Evolutionary conservation across 2,329 filamentous ascomycete species (phyloP).

Genomic region (Ophiocordyceps camponoti-saundersi): DNA sequence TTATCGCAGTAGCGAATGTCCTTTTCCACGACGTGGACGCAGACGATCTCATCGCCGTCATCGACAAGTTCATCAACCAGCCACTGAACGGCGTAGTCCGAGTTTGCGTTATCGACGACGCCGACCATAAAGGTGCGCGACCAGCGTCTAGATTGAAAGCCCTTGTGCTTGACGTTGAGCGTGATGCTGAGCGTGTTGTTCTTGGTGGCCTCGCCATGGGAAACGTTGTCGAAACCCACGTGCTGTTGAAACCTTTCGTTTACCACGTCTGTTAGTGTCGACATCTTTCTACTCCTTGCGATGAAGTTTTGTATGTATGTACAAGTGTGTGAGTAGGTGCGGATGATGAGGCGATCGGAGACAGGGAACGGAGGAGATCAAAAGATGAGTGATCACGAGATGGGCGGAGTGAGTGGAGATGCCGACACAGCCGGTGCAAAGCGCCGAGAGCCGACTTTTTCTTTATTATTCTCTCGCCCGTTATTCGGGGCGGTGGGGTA

Average conservation of each 20-base stretch:
- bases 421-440: background rate
- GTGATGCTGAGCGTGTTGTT: conserved; percentile 55
- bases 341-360: conserved; percentile 1
- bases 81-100: conserved; percentile 85
- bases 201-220: conserved; percentile 39
- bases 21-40: conserved; percentile 74
- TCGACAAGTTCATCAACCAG: conserved; percentile 82
- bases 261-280: conserved; percentile 23
- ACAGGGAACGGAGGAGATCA: conserved; percentile 1
- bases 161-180: conserved; percentile 69
- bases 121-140: conserved; percentile 84
- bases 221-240: conserved; percentile 44
- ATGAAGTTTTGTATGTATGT: background rate
- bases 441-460: background rate
- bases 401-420: background rate
- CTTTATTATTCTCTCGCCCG: background rate
- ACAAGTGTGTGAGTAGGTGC: background rate
- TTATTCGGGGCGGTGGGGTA: background rate
- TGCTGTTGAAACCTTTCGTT: conserved; percentile 38
- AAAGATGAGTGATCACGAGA: background rate
- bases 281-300: conserved; percentile 13
- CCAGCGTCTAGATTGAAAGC: conserved; percentile 64
- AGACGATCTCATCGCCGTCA: conserved; percentile 86
- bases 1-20: conserved; percentile 54
- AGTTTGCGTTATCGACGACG: conserved; percentile 81